Evolutionary conservation across 2,329 filamentous ascomycete genomes (phyloP).

Genomic region (Mariannaea sp.): DNA sequence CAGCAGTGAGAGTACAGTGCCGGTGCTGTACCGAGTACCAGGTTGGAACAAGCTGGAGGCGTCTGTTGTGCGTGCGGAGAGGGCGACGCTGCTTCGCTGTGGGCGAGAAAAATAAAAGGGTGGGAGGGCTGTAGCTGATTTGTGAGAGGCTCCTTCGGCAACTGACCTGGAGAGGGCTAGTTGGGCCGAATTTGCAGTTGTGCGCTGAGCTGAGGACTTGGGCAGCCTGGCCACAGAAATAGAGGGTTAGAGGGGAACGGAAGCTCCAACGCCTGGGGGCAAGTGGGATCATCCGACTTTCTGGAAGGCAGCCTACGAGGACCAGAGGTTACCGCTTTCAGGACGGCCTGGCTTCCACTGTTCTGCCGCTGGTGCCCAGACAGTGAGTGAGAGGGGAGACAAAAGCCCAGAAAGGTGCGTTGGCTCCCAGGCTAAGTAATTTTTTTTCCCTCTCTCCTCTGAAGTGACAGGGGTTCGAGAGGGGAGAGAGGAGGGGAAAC

Average conservation of each 20-base stretch:
- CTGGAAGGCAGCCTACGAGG: background rate
- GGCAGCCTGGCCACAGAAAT: conserved; percentile 7
- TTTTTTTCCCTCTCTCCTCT: background rate
- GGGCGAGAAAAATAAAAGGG: background rate
- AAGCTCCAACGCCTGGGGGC: conserved; percentile 3
- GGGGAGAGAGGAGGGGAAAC: conserved; percentile 1
- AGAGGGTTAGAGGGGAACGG: conserved; percentile 11
- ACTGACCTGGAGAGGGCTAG: background rate
- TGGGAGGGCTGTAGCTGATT: background rate
- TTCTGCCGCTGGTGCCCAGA: background rate
- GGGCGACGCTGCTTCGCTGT: conserved; percentile 6
- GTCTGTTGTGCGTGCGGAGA: conserved; percentile 8
- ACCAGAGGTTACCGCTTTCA: conserved; percentile 10
- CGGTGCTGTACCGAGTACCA: conserved; percentile 4
- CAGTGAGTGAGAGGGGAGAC: background rate
- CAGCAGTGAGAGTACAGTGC: no score
- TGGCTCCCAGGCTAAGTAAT: no score
- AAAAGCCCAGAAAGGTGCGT: no score
- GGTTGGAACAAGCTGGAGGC: background rate
- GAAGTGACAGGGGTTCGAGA: conserved; percentile 9
- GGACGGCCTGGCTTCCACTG: background rate
- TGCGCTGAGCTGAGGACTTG: conserved; percentile 5
- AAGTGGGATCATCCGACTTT: conserved; percentile 4
- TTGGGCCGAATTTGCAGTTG: conserved; percentile 3
- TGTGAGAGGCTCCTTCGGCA: conserved; percentile 3